phyloP scores from a whole-genome alignment of 2,329 filamentous ascomycete species.

The Albophoma yamanashiensis region DNA sequence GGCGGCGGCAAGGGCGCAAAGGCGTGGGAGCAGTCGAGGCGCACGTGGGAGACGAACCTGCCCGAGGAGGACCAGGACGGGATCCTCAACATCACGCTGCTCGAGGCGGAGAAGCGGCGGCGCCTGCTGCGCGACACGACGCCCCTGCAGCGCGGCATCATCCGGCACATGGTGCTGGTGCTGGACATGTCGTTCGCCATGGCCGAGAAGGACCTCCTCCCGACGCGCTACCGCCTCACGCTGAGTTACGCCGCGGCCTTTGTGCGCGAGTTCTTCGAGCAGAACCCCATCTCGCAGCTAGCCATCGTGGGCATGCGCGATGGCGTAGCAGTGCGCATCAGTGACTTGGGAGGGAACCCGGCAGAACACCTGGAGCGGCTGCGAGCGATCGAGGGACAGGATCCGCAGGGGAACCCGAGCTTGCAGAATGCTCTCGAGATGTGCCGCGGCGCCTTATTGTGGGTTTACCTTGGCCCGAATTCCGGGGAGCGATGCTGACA shows the following conservation, averaged over 20 bases:
- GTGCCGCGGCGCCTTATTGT: constrained; percentile 84
- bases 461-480: constrained; percentile 13
- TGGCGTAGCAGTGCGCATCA: constrained; percentile 75
- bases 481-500: constrained; percentile 2
- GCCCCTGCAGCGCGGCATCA: constrained; percentile 90
- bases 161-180: constrained; percentile 86
- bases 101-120: constrained; percentile 71
- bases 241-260: constrained; percentile 80
- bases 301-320: constrained; percentile 90
- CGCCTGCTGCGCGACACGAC: constrained; percentile 88
- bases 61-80: constrained; percentile 64
- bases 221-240: constrained; percentile 73
- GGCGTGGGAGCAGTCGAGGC: constrained; percentile 56
- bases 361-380: constrained; percentile 76
- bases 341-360: constrained; percentile 85
- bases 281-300: constrained; percentile 95
- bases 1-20: constrained; percentile 33
- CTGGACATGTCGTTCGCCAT: constrained; percentile 90
- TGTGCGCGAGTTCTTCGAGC: constrained; percentile 90
- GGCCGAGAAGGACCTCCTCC: constrained; percentile 88
- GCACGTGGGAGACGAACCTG: constrained; percentile 63
- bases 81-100: constrained; percentile 63
- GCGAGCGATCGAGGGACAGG: constrained; percentile 51
- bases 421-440: constrained; percentile 95
- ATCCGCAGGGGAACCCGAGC: constrained; percentile 66